Percentiles rank a stretch among this genome's conserved stretches.
These are phyloP conservation scores for Xylariaceae sp. DNA, from an alignment of 2,329 filamentous ascomycete species.

Conservation along the genomic window DNA sequence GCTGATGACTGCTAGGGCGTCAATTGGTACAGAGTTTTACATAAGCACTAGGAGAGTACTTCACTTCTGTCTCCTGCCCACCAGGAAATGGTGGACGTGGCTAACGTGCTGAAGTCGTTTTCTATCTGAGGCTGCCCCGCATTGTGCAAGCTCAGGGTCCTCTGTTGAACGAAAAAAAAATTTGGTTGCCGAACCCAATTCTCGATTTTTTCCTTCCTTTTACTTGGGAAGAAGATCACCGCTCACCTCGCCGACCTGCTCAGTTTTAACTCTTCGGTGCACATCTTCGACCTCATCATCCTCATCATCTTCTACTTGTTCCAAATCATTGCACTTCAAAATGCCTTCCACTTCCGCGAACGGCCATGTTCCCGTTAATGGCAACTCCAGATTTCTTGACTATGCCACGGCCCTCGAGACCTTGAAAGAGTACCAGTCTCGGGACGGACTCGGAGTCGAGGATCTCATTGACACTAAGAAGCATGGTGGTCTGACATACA, in stretches of 20 bases:
- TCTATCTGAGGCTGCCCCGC: slow-evolving; percentile 13
- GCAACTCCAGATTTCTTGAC: slow-evolving; percentile 62
- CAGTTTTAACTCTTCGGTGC: slow-evolving; percentile 25
- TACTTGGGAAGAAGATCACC: slow-evolving; percentile 50
- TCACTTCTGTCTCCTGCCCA: too few relatives aligned
- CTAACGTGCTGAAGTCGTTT: slow-evolving; percentile 9
- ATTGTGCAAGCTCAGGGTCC: slow-evolving; percentile 12
- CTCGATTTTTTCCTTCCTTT: slow-evolving; percentile 35
- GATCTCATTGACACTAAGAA: slow-evolving; percentile 86
- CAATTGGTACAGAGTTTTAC: not conserved
- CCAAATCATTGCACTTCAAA: slow-evolving; percentile 33
- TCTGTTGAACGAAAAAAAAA: slow-evolving; percentile 31
- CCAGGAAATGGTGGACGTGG: too few relatives aligned
- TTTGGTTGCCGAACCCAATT: slow-evolving; percentile 28
- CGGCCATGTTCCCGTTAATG: slow-evolving; percentile 52
- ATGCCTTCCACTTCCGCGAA: slow-evolving; percentile 72
- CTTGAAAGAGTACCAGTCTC: slow-evolving; percentile 73
- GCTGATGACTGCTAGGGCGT: not conserved
- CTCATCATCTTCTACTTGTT: slow-evolving; percentile 24
- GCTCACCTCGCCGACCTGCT: slow-evolving; percentile 32
- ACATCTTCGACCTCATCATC: slow-evolving; percentile 40
- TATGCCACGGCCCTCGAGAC: slow-evolving; percentile 71
- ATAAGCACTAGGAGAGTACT: too few relatives aligned
- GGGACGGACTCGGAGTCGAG: slow-evolving; percentile 83
- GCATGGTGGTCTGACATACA: slow-evolving; percentile 94